A percentile compares a stretch with the other conserved stretches of the same genome.
Evolutionary conservation across 352 stramenopile species (phyloP).

Genomic region (Phytophthora idaei): DNA sequence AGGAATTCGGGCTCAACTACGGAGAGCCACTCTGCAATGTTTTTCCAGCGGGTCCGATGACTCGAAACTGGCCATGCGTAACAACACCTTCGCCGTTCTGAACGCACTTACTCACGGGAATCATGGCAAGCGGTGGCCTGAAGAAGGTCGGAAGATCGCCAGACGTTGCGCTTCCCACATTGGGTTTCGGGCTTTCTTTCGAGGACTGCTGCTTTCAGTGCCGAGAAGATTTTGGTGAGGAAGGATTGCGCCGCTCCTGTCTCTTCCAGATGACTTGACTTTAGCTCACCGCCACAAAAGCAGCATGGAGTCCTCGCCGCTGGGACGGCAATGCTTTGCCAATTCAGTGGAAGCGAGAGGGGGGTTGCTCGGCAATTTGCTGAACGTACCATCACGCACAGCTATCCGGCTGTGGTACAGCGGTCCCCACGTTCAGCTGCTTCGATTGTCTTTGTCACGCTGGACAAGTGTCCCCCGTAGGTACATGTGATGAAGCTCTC

Average conservation of each 20-base stretch:
- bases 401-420: background rate
- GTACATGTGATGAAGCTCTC: background rate
- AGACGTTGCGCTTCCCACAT: constrained; percentile 7
- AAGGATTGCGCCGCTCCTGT: background rate
- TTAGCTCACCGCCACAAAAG: constrained; percentile 5
- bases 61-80: constrained; percentile 26
- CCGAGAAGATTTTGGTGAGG: constrained; percentile 30
- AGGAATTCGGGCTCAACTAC: too few relatives aligned
- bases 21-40: background rate
- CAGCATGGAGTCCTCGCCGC: background rate
- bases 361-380: too few relatives aligned
- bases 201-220: constrained; percentile 6
- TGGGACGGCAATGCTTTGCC: background rate
- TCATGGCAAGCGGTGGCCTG: constrained; percentile 8
- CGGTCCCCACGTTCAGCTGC: background rate
- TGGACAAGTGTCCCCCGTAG: constrained; percentile 5
- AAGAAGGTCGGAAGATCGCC: constrained; percentile 35
- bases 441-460: constrained; percentile 18
- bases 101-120: constrained; percentile 6
- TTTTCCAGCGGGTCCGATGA: background rate
- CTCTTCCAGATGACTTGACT: constrained; percentile 17
- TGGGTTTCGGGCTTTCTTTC: constrained; percentile 29
- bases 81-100: background rate
- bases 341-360: background rate
- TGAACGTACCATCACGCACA: background rate